Evolutionary conservation across 441 rosid species (phyloP).

Genomic region (Syzygium syzygioides): DNA sequence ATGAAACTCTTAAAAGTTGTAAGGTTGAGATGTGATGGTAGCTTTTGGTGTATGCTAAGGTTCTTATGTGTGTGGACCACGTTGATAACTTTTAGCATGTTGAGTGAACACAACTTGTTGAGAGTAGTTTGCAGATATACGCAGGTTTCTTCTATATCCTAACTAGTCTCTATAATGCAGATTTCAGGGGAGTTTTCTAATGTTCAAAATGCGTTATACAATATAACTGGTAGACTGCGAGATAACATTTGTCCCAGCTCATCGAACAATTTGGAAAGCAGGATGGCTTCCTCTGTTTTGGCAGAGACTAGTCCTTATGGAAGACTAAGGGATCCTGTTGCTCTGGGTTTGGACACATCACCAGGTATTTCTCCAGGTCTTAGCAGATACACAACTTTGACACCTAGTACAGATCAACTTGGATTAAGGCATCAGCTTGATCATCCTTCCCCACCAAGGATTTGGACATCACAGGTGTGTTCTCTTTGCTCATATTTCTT

Average conservation of each 20-base stretch:
- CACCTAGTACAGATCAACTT: conserved; percentile 34
- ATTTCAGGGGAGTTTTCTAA: conserved; percentile 66
- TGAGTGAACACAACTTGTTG: not conserved
- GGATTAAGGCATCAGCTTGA: conserved; percentile 40
- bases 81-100: not conserved
- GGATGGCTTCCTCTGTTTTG: conserved; percentile 30
- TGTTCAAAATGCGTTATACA: conserved; percentile 77
- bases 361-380: conserved; percentile 35
- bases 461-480: conserved; percentile 67
- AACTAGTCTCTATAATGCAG: conserved; percentile 28
- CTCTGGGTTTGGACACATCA: conserved; percentile 34
- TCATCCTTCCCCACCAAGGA: conserved; percentile 39
- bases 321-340: conserved; percentile 36
- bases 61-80: not conserved
- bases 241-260: conserved; percentile 50
- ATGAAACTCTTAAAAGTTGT: not conserved
- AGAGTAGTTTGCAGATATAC: not conserved
- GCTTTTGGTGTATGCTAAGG: not conserved
- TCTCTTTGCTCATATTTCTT: not conserved
- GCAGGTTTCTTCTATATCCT: not conserved
- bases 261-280: conserved; percentile 24
- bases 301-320: conserved; percentile 49
- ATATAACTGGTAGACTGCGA: conserved; percentile 73
- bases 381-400: conserved; percentile 21
- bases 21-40: not conserved